Evolutionary conservation across 225 moss, liverwort and hornwort species (phyloP).

Genomic region (Marchantia paleacea): DNA sequence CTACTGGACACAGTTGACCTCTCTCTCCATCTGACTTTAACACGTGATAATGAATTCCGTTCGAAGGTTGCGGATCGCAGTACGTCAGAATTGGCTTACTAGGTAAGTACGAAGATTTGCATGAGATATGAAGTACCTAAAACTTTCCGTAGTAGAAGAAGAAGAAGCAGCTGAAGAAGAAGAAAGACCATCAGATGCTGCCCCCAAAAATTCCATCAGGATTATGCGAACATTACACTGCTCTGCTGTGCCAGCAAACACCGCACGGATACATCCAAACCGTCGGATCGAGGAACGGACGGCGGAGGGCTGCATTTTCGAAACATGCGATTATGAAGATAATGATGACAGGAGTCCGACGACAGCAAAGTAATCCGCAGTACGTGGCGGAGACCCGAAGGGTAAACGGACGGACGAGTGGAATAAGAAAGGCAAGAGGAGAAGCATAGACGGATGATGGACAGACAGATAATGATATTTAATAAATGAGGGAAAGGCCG

Average conservation of each 20-base stretch:
- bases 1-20: no score
- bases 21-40: not conserved
- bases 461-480: no score
- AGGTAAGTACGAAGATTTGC: not conserved
- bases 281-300: not conserved
- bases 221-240: not conserved
- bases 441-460: not conserved
- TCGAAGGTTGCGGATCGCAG: not conserved
- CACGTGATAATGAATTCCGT: not conserved
- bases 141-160: not conserved
- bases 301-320: no score
- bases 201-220: not conserved
- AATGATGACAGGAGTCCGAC: no score
- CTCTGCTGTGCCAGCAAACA: not conserved
- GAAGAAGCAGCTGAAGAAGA: no score
- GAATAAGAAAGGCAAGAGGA: not conserved
- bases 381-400: no score
- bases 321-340: no score
- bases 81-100: not conserved
- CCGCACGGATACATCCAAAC: not conserved
- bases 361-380: no score
- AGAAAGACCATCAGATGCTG: not conserved
- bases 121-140: not conserved
- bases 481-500: no score
- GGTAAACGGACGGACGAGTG: not conserved